Evolutionary conservation across 352 stramenopile genomes (phyloP).

Genomic region (Phytopythium oedochilum): DNA sequence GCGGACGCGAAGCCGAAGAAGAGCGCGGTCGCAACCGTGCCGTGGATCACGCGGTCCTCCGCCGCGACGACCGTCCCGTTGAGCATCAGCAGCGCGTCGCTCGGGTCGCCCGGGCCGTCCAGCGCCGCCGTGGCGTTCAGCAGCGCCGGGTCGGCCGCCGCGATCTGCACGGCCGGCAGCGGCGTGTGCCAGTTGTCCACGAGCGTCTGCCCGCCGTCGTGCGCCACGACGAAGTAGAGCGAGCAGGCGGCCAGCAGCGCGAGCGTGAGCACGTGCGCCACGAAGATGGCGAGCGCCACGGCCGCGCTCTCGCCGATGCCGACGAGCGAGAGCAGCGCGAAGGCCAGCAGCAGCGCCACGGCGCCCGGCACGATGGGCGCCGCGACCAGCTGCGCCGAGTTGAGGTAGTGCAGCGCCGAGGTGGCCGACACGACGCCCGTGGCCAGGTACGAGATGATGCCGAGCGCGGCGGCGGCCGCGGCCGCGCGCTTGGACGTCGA

Average conservation of each 20-base stretch:
- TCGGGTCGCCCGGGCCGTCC: too few species aligned
- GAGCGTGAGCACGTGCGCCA: constrained; percentile 76
- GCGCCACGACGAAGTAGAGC: constrained; percentile 56
- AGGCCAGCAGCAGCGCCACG: constrained; percentile 68
- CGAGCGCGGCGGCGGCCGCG: constrained; percentile 83
- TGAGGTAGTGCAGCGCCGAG: constrained; percentile 56
- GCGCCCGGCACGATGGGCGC: constrained; percentile 36
- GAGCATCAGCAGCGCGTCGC: background rate
- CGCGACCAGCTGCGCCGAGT: constrained; percentile 33
- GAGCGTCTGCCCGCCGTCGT: constrained; percentile 38
- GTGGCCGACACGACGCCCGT: constrained; percentile 76
- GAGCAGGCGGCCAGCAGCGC: constrained; percentile 61
- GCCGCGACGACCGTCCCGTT: constrained; percentile 33
- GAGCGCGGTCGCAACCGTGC: constrained; percentile 51
- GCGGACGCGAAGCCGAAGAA: constrained; percentile 81
- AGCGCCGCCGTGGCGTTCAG: background rate
- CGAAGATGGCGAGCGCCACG: constrained; percentile 84
- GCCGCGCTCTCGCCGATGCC: constrained; percentile 85
- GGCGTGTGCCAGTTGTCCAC: constrained; percentile 58
- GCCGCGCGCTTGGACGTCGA: constrained; percentile 88
- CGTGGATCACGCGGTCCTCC: constrained; percentile 21
- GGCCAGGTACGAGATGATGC: constrained; percentile 90
- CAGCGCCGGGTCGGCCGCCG: background rate
- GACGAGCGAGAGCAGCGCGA: constrained; percentile 76
- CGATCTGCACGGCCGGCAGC: constrained; percentile 46